Conservation (phyloP, 257 asterid genomes). For the Salvia hispanica region DNA sequence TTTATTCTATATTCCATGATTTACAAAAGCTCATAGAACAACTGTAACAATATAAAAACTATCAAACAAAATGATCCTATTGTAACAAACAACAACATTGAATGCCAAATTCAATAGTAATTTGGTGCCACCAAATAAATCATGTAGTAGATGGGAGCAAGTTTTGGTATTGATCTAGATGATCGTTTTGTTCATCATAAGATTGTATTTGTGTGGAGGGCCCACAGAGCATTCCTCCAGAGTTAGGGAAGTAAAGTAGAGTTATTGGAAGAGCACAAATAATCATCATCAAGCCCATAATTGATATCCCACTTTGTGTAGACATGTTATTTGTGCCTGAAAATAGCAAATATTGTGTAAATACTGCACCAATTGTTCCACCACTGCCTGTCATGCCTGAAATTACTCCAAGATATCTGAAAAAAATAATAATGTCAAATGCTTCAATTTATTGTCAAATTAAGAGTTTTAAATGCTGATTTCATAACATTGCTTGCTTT, state of each 20-base stretch:
- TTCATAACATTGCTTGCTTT: too few relatives aligned
- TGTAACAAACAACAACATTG: too few relatives aligned
- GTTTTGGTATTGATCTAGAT: not conserved
- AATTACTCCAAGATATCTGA: conserved; percentile 52
- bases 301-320: conserved; percentile 50
- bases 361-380: conserved; percentile 59
- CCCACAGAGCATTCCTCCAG: conserved; percentile 63
- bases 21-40: too few relatives aligned
- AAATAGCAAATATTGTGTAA: conserved; percentile 51
- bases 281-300: conserved; percentile 60
- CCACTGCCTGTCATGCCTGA: conserved; percentile 64
- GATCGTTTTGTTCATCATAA: too few relatives aligned
- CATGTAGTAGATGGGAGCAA: not conserved
- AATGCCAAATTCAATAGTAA: too few relatives aligned
- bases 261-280: conserved; percentile 40
- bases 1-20: too few relatives aligned
- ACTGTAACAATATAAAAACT: too few relatives aligned
- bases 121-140: too few relatives aligned
- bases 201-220: conserved; percentile 26
- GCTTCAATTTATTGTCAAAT: not conserved
- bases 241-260: conserved; percentile 47
- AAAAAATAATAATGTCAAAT: too few relatives aligned
- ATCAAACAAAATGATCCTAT: too few relatives aligned
- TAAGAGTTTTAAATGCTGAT: not conserved
- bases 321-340: conserved; percentile 48